A percentile compares a stretch with the other conserved stretches of the same genome.
These are phyloP conservation scores for Alternaria longipes DNA, from an alignment of 2,329 filamentous ascomycete genomes.

Conservation along the genomic window DNA sequence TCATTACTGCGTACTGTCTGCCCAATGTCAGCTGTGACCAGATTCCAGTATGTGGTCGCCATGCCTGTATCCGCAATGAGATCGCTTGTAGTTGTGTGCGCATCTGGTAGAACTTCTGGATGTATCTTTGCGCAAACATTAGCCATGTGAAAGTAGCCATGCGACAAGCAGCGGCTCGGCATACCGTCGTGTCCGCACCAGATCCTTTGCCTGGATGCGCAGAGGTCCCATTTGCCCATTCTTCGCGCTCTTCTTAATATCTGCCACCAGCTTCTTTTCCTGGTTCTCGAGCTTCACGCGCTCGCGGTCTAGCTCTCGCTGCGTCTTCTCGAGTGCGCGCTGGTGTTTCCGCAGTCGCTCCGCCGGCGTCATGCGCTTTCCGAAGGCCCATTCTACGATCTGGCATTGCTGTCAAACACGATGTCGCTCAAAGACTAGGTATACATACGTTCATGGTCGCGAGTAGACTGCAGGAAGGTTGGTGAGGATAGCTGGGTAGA, in stretches of 20 bases:
- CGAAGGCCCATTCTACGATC: conserved; percentile 98
- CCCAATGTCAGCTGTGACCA: conserved; percentile 25
- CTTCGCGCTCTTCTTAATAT: conserved; percentile 98
- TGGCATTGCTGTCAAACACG: conserved; percentile 4
- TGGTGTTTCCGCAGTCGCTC: conserved; percentile 94
- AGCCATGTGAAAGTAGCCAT: conserved; percentile 1
- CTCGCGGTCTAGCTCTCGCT: conserved; percentile 94
- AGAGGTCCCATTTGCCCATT: conserved; percentile 98
- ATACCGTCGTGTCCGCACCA: conserved; percentile 87
- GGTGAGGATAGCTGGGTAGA: conserved; percentile 2
- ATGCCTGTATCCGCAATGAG: conserved; percentile 89
- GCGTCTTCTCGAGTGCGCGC: conserved; percentile 94
- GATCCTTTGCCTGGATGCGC: conserved; percentile 97
- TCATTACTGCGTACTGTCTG: conserved; percentile 98
- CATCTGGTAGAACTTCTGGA: conserved; percentile 99
- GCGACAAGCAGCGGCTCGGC: conserved; percentile 9
- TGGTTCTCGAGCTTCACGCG: conserved; percentile 96
- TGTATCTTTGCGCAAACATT: conserved; percentile 68
- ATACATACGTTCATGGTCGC: conserved; percentile 58
- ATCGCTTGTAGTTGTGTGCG: conserved; percentile 96
- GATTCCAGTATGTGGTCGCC: conserved; percentile 18
- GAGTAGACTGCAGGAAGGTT: conserved; percentile 17
- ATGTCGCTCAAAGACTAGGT: background rate
- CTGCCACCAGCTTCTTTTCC: conserved; percentile 93
- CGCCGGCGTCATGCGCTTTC: conserved; percentile 97